Evolutionary conservation across 2,329 filamentous ascomycete species (phyloP).

Genomic region (Talaromyces sp.): DNA sequence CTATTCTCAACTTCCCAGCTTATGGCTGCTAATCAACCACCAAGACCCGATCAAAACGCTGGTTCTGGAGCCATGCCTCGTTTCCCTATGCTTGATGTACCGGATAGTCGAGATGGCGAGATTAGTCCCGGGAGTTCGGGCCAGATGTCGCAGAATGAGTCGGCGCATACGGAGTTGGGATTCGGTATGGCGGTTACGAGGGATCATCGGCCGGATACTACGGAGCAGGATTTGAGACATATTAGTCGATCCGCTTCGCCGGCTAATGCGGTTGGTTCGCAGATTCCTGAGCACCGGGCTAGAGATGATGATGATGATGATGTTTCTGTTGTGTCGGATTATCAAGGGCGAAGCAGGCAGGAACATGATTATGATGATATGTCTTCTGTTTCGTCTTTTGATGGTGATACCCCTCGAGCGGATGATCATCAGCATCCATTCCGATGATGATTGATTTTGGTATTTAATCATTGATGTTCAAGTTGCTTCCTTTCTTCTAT

Average conservation of each 20-base stretch:
- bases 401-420: slow-evolving; percentile 15
- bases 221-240: slow-evolving; percentile 9
- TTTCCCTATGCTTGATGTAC: slow-evolving; percentile 11
- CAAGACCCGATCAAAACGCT: background rate
- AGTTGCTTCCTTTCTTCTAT: too few species aligned
- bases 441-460: background rate
- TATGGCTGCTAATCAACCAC: slow-evolving; percentile 6
- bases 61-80: background rate
- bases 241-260: slow-evolving; percentile 10
- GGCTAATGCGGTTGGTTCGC: background rate
- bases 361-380: slow-evolving; percentile 30
- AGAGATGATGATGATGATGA: slow-evolving; percentile 19
- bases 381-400: slow-evolving; percentile 37
- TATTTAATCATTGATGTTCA: too few species aligned
- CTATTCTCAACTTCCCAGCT: slow-evolving; percentile 17
- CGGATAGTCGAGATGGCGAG: slow-evolving; percentile 1
- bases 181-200: slow-evolving; percentile 13
- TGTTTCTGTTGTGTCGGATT: slow-evolving; percentile 29
- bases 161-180: slow-evolving; percentile 12
- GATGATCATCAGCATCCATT: slow-evolving; percentile 1
- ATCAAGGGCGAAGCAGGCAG: slow-evolving; percentile 13
- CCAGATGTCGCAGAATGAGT: slow-evolving; percentile 5
- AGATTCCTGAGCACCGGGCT: slow-evolving; percentile 24
- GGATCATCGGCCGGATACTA: slow-evolving; percentile 14
- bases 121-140: background rate